Evolutionary conservation across 805 yeast species (phyloP).

Genomic region (Teunomyces pallodes): DNA sequence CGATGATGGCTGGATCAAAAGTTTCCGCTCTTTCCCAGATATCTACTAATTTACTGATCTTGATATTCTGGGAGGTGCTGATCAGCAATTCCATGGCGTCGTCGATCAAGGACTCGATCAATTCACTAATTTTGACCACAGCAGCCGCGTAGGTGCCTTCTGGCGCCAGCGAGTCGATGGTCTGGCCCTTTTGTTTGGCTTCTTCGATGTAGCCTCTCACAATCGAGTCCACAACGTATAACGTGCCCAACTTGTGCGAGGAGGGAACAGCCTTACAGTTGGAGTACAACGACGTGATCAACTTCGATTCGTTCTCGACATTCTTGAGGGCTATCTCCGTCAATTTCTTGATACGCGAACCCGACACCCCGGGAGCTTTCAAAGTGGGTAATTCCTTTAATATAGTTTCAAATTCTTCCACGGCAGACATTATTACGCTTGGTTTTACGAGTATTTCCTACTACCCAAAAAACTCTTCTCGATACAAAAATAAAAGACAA

Average conservation of each 20-base stretch:
- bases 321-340: conserved; percentile 75
- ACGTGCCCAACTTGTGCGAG: conserved; percentile 83
- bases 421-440: conserved; percentile 30
- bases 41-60: conserved; percentile 79
- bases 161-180: conserved; percentile 47
- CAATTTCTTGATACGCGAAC: conserved; percentile 85
- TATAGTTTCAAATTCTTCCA: conserved; percentile 47
- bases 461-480: neutral
- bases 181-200: conserved; percentile 55
- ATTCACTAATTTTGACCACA: conserved; percentile 58
- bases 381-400: conserved; percentile 52
- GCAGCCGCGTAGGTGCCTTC: conserved; percentile 78
- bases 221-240: conserved; percentile 90
- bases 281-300: conserved; percentile 57
- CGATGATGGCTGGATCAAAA: conserved; percentile 57
- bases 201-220: conserved; percentile 82
- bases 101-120: conserved; percentile 62
- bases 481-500: conserved; percentile 1
- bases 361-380: conserved; percentile 91
- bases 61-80: conserved; percentile 57
- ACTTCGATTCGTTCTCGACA: conserved; percentile 54
- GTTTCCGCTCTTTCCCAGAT: conserved; percentile 90
- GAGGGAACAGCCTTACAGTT: conserved; percentile 72
- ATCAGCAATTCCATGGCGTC: conserved; percentile 58
- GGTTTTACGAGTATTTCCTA: conserved; percentile 1